Conservation (phyloP, 1,139 yeast species). For the Zygosaccharomyces sapae region DNA sequence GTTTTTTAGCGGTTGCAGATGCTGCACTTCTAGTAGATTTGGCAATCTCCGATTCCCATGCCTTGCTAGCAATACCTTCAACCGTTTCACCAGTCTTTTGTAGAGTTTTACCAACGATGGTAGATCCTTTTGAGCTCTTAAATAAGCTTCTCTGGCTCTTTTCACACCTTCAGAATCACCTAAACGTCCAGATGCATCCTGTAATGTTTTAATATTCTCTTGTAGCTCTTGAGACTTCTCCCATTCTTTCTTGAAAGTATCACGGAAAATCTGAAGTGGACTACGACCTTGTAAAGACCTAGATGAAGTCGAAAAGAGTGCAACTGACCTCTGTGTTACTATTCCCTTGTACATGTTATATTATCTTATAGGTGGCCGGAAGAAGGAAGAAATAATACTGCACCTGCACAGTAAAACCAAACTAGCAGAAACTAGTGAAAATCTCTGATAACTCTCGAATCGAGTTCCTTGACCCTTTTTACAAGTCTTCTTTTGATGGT, state of each 20-base stretch:
- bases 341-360: constrained; percentile 7
- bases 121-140: constrained; percentile 73
- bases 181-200: constrained; percentile 92
- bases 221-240: constrained; percentile 85
- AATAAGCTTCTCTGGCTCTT: constrained; percentile 89
- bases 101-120: constrained; percentile 80
- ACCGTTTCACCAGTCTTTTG: constrained; percentile 91
- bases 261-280: constrained; percentile 88
- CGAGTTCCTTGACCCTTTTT: neutral
- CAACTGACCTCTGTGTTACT: constrained; percentile 14
- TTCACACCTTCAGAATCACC: constrained; percentile 94
- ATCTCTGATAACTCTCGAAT: neutral
- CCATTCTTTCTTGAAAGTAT: constrained; percentile 88
- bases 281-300: constrained; percentile 43
- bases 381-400: neutral
- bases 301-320: constrained; percentile 13
- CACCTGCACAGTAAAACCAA: neutral
- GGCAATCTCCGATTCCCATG: constrained; percentile 96
- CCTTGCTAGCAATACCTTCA: constrained; percentile 82
- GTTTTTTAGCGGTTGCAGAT: constrained; percentile 70
- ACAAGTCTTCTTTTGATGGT: neutral
- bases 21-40: constrained; percentile 82
- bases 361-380: neutral
- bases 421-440: neutral
- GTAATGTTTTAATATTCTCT: constrained; percentile 88